Base-by-base conservation (phyloP, 306 rosid species). In the Boehmeria nivea region DNA sequence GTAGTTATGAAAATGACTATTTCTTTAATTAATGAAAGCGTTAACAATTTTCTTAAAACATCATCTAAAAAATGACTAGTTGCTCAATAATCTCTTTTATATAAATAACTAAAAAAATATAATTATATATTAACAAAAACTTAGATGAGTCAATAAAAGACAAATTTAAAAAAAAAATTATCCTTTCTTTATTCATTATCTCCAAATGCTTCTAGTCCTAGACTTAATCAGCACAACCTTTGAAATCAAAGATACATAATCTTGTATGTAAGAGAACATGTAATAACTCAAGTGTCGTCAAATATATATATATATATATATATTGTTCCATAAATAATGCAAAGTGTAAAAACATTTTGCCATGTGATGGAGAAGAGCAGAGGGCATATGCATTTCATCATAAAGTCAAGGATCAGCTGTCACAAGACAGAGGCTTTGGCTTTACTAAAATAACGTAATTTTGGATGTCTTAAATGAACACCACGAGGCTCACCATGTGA, bases 401-500 rank as follows among this genome's bases (percentile, higher is more conserved):
- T 19, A 57, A 57, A 57, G 61, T 57, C 61, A 20, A 57, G 18
- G 18, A 33, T 3, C 20, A 39, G 12, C 61, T 57, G 61, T 57
- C 61, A 57, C 45, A 12, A 25, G 19, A 10, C 33, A 51, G 19
- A 12, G 7, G 20, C 36, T 9, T n/a, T 25, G 5, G 5, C 38
- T 33, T 33, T 5, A 11, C 38, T 11, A 33, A 33, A 33, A 4
- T 33, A 33, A n/a, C 11, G 38, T 33, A 5, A 33, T 33, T 4
- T 33, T 33, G 38, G 38, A 19, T 27, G 48, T 16, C 38, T 1
- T 36, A 28, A 37, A 6, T 51, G 27, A 33, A 33, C 11, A 28
- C 36, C 22, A 33, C 4, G 36, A 37, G 26, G 14, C 14, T 50
- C 64, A 12, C 57, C 63, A 60, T 46, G 68, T 60, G 64, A 65